A percentile compares a stretch with the other conserved stretches of the same genome.
These are phyloP conservation scores for Mycosarcoma maydis DNA, from an alignment of 1,284 basidiomycete species.

Conservation along the genomic window DNA sequence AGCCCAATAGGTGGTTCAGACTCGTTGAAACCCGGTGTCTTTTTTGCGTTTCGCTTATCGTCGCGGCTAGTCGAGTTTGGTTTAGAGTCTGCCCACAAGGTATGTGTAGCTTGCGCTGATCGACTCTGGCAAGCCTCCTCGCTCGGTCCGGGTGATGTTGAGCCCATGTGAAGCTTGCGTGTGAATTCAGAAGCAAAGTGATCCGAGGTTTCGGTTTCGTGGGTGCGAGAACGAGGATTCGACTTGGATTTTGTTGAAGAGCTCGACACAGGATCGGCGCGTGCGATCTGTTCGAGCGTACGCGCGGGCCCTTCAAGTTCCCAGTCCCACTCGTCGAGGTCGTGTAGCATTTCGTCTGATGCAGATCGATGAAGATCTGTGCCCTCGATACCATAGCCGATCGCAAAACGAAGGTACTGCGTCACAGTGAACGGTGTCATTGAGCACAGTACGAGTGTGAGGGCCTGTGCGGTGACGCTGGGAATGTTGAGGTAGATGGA, in stretches of 20 bases:
- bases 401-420: conserved; percentile 83
- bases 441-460: conserved; percentile 77
- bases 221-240: neutral
- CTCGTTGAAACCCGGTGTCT: conserved; percentile 34
- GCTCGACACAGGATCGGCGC: conserved; percentile 10
- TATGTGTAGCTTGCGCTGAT: neutral
- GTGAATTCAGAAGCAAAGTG: conserved; percentile 60
- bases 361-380: conserved; percentile 58
- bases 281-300: conserved; percentile 40
- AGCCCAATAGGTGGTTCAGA: conserved; percentile 5
- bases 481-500: conserved; percentile 86
- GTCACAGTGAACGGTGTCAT: conserved; percentile 82
- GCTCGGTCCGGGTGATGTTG: conserved; percentile 2
- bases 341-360: conserved; percentile 35
- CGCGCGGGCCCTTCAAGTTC: conserved; percentile 72
- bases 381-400: conserved; percentile 76
- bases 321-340: conserved; percentile 57
- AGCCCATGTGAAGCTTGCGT: conserved; percentile 12
- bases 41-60: conserved; percentile 15
- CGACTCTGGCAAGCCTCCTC: conserved; percentile 1
- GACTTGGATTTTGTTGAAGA: neutral
- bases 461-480: conserved; percentile 77
- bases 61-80: conserved; percentile 6
- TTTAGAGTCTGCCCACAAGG: neutral
- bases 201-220: neutral